phyloP scores from a whole-genome alignment of 768 basidiomycete species.

The Leccinum obscurum region DNA sequence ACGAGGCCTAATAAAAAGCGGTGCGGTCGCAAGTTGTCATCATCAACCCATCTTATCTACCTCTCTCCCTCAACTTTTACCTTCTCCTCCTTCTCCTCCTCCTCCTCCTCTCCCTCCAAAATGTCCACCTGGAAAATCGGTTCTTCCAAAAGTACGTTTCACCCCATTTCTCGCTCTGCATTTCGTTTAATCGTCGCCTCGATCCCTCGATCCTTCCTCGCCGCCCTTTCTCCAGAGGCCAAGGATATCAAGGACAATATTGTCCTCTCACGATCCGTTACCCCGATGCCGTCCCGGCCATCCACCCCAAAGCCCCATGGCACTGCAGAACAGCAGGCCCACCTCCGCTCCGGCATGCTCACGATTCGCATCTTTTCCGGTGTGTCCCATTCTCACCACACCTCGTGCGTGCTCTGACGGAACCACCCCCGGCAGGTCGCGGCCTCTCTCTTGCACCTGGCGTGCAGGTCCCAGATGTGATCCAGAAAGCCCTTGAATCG shows the following conservation, averaged over 20 bases:
- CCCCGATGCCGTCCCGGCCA: constrained; percentile 81
- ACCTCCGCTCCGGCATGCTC: constrained; percentile 87
- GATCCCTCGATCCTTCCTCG: constrained; percentile 10
- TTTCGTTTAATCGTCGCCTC: background rate
- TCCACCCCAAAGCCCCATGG: constrained; percentile 65
- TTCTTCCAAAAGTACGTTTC: constrained; percentile 35
- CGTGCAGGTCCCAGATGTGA: constrained; percentile 76
- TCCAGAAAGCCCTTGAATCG: constrained; percentile 76
- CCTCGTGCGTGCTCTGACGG: constrained; percentile 9
- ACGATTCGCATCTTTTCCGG: constrained; percentile 96
- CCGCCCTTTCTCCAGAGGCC: constrained; percentile 42
- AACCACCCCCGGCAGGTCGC: constrained; percentile 49
- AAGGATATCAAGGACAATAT: constrained; percentile 75
- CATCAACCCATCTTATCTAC: background rate
- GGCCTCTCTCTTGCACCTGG: constrained; percentile 81
- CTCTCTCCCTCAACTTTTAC: background rate
- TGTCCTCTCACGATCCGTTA: constrained; percentile 72
- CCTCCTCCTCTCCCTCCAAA: background rate
- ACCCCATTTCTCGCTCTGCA: background rate
- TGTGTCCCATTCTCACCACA: constrained; percentile 36
- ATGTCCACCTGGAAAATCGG: constrained; percentile 60
- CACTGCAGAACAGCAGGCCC: constrained; percentile 45
- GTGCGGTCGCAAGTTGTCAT: background rate
- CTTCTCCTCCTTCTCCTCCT: background rate
- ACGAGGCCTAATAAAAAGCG: background rate